Base-by-base conservation (phyloP, 305 asterid species). In the Fraxinus nigra region DNA sequence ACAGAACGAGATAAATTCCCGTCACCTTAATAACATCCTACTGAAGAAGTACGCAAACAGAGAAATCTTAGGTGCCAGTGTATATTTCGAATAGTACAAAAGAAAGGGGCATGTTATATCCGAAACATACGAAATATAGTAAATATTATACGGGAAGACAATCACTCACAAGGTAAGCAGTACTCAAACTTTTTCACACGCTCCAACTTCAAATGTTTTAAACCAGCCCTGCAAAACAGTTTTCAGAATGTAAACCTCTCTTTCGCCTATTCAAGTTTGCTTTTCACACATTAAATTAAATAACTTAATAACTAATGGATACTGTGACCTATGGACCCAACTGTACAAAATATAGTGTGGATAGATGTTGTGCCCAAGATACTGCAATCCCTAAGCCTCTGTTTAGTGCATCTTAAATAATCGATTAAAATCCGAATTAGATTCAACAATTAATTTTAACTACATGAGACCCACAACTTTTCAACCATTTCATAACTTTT, bases 131-230 rank as follows among this genome's bases (percentile, higher is more conserved):
- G 26, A 54, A 40, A 61, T 10, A 67, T 33, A 0, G 65, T 18
- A 7, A 46, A 76, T 38, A 79, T 28, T 59, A 67, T 38, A 54
- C 20, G n/a, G 32, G 32, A 67, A 40, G 38, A 73, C 9, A 81
- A 63, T 30, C 74, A 90, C 97, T 89, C 88, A 94, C 98, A 94
- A 9, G 98, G 98, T 80, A 94, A 88, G 92, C 98, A 94, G 84
- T 94, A 94, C 87, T 93, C 95, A 38, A 94, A 94, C 87, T 92
- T 91, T 92, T 91, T 94, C 81, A 93, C 91, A 30, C 97, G 96
- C 14, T 93, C 98, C 76, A 90, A 63, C 90, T 90, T 94, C 93
- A 94, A 74, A 78, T 92, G 97, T 82, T 88, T 92, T 74, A 94
- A 83, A 82, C 98, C 97, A 87, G 97, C 98, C 93, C 98, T 94